These are phyloP conservation scores for Triangularia verruculosa DNA, from an alignment of 2,329 filamentous ascomycete genomes.

Conservation along the genomic window DNA sequence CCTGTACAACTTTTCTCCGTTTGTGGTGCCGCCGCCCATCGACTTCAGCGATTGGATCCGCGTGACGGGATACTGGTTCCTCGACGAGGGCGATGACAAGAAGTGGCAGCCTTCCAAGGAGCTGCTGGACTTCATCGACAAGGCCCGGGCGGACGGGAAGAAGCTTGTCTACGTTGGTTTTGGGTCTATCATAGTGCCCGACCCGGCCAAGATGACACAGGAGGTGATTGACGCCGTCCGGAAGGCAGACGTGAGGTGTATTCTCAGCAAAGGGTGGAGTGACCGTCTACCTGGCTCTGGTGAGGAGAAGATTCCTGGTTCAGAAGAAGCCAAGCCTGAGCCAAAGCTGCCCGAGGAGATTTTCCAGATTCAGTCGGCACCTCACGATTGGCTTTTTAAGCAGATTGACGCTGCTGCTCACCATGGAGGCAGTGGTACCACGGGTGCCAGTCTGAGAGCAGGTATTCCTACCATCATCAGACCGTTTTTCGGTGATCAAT, in stretches of 20 bases:
- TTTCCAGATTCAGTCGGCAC: constrained; percentile 81
- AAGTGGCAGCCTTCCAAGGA: constrained; percentile 73
- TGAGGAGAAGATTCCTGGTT: constrained; percentile 49
- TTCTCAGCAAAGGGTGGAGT: constrained; percentile 96
- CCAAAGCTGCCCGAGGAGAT: constrained; percentile 76
- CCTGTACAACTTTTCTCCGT: constrained; percentile 93
- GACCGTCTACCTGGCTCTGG: constrained; percentile 58
- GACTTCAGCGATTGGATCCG: constrained; percentile 98
- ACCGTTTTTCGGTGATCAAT: constrained; percentile 97
- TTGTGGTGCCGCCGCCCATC: constrained; percentile 87
- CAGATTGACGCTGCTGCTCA: constrained; percentile 94
- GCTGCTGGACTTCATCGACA: constrained; percentile 76
- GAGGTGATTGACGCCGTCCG: constrained; percentile 90
- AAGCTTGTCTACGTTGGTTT: constrained; percentile 97
- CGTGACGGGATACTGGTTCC: constrained; percentile 97
- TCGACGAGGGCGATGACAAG: constrained; percentile 64
- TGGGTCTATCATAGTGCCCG: constrained; percentile 89
- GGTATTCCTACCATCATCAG: constrained; percentile 93
- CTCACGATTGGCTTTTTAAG: constrained; percentile 93
- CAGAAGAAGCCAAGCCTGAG: constrained; percentile 56
- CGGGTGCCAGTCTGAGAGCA: constrained; percentile 84
- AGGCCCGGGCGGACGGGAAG: constrained; percentile 76
- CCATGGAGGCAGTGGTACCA: constrained; percentile 92
- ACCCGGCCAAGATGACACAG: constrained; percentile 82
- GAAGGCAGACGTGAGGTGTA: constrained; percentile 90